phyloP scores from a whole-genome alignment of 1,139 yeast genomes.

The Yamadazyma siamensis region DNA sequence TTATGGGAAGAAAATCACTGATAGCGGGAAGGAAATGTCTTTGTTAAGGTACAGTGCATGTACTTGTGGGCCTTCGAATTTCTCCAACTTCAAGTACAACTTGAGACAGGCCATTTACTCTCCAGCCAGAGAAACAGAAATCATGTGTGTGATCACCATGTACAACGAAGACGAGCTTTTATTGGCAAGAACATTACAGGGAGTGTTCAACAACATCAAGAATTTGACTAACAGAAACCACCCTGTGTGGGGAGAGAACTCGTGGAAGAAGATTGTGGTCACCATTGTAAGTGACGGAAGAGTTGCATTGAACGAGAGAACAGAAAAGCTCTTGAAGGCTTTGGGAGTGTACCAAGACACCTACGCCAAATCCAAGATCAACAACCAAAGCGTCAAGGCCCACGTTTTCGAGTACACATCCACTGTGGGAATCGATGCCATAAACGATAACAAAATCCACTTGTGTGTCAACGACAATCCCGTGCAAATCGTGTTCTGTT shows the following conservation, averaged over 20 bases:
- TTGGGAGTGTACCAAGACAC: constrained; percentile 81
- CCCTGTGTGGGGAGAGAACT: constrained; percentile 72
- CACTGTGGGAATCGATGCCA: constrained; percentile 67
- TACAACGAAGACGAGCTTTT: constrained; percentile 77
- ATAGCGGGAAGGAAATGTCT: constrained; percentile 60
- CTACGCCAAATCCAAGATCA: constrained; percentile 73
- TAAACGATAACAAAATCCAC: constrained; percentile 47
- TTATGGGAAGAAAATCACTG: constrained; percentile 46
- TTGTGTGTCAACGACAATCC: constrained; percentile 63
- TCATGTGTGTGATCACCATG: constrained; percentile 74
- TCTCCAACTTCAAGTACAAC: constrained; percentile 53
- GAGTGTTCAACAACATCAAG: constrained; percentile 69
- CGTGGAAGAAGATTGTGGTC: constrained; percentile 79
- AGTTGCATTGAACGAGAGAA: constrained; percentile 59
- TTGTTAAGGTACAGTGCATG: constrained; percentile 80
- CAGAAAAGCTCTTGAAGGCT: constrained; percentile 64
- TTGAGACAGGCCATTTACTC: constrained; percentile 65
- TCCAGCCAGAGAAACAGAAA: constrained; percentile 68
- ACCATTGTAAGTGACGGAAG: constrained; percentile 79
- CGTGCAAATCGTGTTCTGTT: constrained; percentile 70
- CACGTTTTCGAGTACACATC: constrained; percentile 81
- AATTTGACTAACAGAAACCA: constrained; percentile 58
- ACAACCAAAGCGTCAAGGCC: constrained; percentile 64
- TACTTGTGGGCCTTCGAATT: constrained; percentile 74
- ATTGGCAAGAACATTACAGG: constrained; percentile 70